Evolutionary conservation across 2,329 filamentous ascomycete genomes (phyloP), one percentile per base, ranked within the genome.

Genomic region (Fusarium verticillioides): DNA sequence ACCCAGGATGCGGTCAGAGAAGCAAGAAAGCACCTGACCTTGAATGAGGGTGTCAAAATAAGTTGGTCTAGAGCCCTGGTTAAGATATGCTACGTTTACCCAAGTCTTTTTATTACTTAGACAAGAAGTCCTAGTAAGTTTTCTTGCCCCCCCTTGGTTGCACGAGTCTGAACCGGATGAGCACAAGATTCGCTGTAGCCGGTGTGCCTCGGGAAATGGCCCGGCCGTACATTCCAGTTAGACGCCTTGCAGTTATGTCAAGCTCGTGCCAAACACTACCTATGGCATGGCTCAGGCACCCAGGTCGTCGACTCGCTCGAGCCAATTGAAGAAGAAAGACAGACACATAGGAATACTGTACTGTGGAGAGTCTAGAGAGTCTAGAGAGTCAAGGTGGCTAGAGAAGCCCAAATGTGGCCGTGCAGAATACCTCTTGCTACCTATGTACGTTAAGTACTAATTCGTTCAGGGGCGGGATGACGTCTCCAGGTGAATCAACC

Each of bases 171-270:
- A 36, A 9, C 68, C n/a, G 63, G 63, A 47, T 52, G 40, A 39
- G 36, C 36, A 44, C 12, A 39, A 50, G 69, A 65, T 73, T 72
- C 60, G 47, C 32, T 50, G n/a, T 34, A 36, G 30, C 37, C 36
- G 19, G 52, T 69, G 64, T 72, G 69, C 50, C 70, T 59, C 60
- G 70, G 69, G 60, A 60, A 36, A 21, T 12, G 44, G 54, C 42
- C 70, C 69, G 69, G 65, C 34, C n/a, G 47, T 62, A 16, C 34
- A 39, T 34, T n/a, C 42, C 21, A 10, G 26, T 30, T 30, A 30
- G 3, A 26, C 30, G 19, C 58, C 47, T 34, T 50, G 47, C 21
- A 23, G 16, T 23, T 34, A 34, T 9, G n/a, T 19, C 21, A 19
- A 50, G n/a, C 16, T 19, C 8, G 30, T 50, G 47, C n/a, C 12